Conservation (phyloP, 345 rosid genomes). For the Raphanus raphanistrum region DNA sequence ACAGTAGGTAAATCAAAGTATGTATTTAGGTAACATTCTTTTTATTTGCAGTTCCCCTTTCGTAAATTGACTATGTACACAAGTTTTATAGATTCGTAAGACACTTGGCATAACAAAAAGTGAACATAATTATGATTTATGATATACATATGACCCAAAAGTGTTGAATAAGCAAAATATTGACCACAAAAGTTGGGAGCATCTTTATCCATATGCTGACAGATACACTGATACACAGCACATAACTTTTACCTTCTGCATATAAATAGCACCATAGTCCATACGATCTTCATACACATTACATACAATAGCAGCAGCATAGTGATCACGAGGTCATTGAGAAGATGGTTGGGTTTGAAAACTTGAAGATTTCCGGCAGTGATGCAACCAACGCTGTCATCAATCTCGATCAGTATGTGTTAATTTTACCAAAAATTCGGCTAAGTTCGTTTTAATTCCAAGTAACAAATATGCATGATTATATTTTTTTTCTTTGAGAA, state of each 20-base stretch:
- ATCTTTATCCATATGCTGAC: background rate
- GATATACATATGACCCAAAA: constrained; percentile 6
- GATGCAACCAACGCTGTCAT: constrained; percentile 28
- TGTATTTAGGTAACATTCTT: background rate
- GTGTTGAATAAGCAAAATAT: background rate
- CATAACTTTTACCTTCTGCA: background rate
- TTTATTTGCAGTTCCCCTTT: background rate
- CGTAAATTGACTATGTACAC: background rate
- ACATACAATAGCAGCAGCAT: background rate
- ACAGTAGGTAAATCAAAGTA: background rate
- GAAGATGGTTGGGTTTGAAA: constrained; percentile 17
- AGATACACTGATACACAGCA: background rate
- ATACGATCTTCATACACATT: background rate
- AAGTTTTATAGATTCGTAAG: background rate
- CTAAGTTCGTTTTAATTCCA: background rate
- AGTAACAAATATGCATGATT: background rate
- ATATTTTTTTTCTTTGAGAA: background rate
- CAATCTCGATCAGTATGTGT: constrained; percentile 37
- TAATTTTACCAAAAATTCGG: background rate
- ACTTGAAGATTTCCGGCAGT: constrained; percentile 5
- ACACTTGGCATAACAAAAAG: constrained; percentile 15
- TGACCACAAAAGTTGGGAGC: background rate
- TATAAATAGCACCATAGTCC: constrained; percentile 12
- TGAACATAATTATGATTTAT: background rate
- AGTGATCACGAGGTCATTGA: background rate